phyloP scores from a whole-genome alignment of 306 rosid genomes.

The Sechiopsis laciniata region DNA sequence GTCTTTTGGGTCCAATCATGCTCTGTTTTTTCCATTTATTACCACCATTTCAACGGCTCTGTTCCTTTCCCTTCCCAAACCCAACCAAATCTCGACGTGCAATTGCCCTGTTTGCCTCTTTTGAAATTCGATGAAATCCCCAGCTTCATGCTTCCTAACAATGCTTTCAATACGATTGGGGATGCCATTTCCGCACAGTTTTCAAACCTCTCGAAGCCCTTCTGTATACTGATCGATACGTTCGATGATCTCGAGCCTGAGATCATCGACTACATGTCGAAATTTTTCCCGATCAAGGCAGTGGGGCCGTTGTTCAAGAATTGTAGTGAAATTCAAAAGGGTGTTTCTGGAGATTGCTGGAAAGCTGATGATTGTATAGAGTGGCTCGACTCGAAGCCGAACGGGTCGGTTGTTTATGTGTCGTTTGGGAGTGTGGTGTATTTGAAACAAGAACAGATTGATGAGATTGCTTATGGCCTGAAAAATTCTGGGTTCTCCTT shows the following conservation, averaged over 20 bases:
- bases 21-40: conserved; percentile 35
- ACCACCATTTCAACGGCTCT: conserved; percentile 15
- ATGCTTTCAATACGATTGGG: background rate
- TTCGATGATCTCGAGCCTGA: conserved; percentile 33
- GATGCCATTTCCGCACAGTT: conserved; percentile 27
- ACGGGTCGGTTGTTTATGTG: conserved; percentile 30
- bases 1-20: conserved; percentile 60
- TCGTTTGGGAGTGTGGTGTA: conserved; percentile 35
- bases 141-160: conserved; percentile 25
- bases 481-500: conserved; percentile 25
- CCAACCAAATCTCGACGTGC: conserved; percentile 23
- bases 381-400: conserved; percentile 27
- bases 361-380: conserved; percentile 26
- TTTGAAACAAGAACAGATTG: conserved; percentile 32
- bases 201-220: conserved; percentile 23
- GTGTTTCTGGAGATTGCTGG: conserved; percentile 17
- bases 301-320: conserved; percentile 32
- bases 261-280: conserved; percentile 18
- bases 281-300: conserved; percentile 11
- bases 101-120: conserved; percentile 30
- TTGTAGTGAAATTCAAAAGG: background rate
- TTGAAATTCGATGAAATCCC: conserved; percentile 32
- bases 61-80: conserved; percentile 27
- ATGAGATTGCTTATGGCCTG: conserved; percentile 35
- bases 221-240: conserved; percentile 32